Evolutionary conservation across 371 early-diverging fungal genomes (phyloP).

Genomic region (Phascolomyces articulosus): DNA sequence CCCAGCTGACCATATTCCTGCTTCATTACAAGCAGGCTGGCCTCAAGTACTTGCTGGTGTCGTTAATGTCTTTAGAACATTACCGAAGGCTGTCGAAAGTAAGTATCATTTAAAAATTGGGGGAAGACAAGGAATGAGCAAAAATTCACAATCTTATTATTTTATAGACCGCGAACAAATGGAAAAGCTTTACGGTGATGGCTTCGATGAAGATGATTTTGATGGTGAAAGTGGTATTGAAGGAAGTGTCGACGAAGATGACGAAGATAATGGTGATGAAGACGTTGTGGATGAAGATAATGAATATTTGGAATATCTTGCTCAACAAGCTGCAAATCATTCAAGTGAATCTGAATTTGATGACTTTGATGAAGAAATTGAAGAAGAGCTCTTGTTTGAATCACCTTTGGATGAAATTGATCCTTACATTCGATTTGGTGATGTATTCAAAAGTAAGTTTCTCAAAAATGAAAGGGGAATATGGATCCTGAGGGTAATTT

Average conservation of each 20-base stretch:
- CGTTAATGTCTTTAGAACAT: constrained; percentile 71
- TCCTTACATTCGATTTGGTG: constrained; percentile 76
- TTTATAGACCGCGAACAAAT: constrained; percentile 63
- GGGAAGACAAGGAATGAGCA: too few species aligned
- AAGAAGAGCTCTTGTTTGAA: constrained; percentile 80
- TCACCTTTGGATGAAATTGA: constrained; percentile 88
- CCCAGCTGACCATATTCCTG: constrained; percentile 73
- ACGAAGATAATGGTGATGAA: constrained; percentile 43
- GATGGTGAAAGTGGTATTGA: constrained; percentile 54
- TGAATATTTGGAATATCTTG: constrained; percentile 69
- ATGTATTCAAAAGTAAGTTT: constrained; percentile 43
- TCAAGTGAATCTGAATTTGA: constrained; percentile 52
- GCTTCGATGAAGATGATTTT: constrained; percentile 65
- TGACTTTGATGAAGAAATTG: constrained; percentile 67
- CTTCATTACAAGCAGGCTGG: constrained; percentile 71
- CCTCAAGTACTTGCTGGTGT: constrained; percentile 71
- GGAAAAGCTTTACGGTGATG: constrained; percentile 63
- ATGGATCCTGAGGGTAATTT: too few species aligned
- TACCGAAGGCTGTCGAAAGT: constrained; percentile 84
- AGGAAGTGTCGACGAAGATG: constrained; percentile 41
- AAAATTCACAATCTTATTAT: neutral
- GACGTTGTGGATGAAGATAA: constrained; percentile 65
- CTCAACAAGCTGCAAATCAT: constrained; percentile 51
- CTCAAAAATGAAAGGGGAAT: too few species aligned
- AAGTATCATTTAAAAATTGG: constrained; percentile 34